These are phyloP conservation scores for Cladorrhinum sp. DNA, from an alignment of 2,329 filamentous ascomycete species.

Conservation along the genomic window DNA sequence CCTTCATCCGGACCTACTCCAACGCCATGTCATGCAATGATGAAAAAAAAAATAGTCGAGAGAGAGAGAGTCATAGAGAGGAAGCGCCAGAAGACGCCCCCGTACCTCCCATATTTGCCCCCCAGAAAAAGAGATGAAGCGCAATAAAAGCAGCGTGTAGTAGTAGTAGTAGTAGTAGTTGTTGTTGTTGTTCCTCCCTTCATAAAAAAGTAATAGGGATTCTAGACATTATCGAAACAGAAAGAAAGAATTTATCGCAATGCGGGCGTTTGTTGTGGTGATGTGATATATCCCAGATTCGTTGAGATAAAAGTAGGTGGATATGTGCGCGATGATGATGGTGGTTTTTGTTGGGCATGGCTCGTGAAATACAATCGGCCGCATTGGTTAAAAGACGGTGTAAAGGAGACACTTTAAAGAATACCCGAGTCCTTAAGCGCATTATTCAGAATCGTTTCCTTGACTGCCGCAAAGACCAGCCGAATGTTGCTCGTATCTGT, in stretches of 20 bases:
- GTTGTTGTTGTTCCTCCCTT: background rate
- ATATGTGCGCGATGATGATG: background rate
- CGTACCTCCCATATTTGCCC: background rate
- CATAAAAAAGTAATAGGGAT: background rate
- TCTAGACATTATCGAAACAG: background rate
- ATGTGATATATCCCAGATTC: background rate
- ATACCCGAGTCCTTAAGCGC: slow-evolving; percentile 97
- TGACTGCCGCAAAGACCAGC: slow-evolving; percentile 95
- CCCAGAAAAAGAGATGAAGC: background rate
- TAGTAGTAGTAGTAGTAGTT: background rate
- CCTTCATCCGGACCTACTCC: slow-evolving; percentile 6
- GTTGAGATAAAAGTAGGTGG: background rate
- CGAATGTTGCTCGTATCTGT: slow-evolving; percentile 98
- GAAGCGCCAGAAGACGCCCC: background rate
- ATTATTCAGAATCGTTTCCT: slow-evolving; percentile 98
- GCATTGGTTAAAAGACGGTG: background rate
- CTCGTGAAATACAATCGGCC: background rate
- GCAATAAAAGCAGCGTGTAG: background rate
- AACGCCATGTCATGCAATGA: slow-evolving; percentile 28
- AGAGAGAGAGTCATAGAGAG: background rate
- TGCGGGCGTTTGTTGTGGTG: background rate
- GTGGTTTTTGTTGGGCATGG: background rate
- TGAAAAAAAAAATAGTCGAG: background rate
- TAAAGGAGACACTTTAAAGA: slow-evolving; percentile 52
- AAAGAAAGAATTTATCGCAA: background rate